Conservation (phyloP, 306 rosid species). For the Ziziphus jujuba region DNA sequence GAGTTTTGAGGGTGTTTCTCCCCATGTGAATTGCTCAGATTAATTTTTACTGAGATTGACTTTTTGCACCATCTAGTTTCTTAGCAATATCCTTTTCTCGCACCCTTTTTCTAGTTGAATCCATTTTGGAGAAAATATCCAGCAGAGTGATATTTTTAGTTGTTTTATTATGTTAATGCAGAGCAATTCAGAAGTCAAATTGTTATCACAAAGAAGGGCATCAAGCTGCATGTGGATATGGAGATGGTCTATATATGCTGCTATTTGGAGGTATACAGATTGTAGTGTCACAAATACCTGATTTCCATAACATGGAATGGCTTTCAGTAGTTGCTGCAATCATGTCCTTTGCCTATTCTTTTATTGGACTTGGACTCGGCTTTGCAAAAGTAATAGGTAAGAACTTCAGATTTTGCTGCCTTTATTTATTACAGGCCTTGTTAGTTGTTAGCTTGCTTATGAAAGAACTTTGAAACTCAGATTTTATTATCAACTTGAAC, state of each 20-base stretch:
- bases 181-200: slow-evolving; percentile 74
- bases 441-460: too few relatives aligned
- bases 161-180: slow-evolving; percentile 20
- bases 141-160: not conserved
- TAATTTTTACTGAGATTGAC: not conserved
- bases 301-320: slow-evolving; percentile 74
- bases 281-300: slow-evolving; percentile 75
- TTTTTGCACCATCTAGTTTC: too few relatives aligned
- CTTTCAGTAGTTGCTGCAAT: slow-evolving; percentile 68
- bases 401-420: slow-evolving; percentile 4
- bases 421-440: not conserved
- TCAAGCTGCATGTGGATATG: slow-evolving; percentile 60
- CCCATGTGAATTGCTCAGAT: not conserved
- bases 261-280: slow-evolving; percentile 74
- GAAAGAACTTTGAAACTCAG: too few relatives aligned
- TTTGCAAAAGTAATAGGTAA: slow-evolving; percentile 58
- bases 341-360: slow-evolving; percentile 74
- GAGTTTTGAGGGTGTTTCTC: not conserved
- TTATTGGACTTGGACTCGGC: slow-evolving; percentile 76
- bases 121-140: not conserved
- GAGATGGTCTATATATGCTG: slow-evolving; percentile 49
- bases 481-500: too few relatives aligned
- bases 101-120: not conserved
- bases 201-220: slow-evolving; percentile 86
- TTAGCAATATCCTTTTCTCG: not conserved